Percentiles rank a stretch among this genome's conserved stretches.
Evolutionary conservation across 192 early-diverging fungal species (phyloP).

Genomic region (Rhizophlyctis rosea): DNA sequence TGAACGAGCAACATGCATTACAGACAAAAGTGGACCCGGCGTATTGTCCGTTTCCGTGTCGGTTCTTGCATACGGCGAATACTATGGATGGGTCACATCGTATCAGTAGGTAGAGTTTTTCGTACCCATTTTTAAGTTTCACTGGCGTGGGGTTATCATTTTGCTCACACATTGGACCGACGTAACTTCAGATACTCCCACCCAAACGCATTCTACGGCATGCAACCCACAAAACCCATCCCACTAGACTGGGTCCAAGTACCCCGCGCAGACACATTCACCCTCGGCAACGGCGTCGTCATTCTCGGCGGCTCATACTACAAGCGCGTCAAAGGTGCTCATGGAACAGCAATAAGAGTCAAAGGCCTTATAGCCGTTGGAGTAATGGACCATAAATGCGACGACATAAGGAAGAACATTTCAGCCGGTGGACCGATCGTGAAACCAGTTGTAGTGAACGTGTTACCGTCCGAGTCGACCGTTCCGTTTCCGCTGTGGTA

Average conservation of each 20-base stretch:
- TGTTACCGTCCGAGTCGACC: background rate
- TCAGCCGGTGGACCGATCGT: background rate
- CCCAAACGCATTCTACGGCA: conserved; percentile 15
- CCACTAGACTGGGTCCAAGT: conserved; percentile 9
- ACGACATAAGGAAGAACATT: background rate
- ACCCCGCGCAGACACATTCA: conserved; percentile 2
- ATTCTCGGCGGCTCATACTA: conserved; percentile 13
- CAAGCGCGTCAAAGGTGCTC: conserved; percentile 16
- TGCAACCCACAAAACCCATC: conserved; percentile 13
- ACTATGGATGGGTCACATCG: conserved; percentile 22
- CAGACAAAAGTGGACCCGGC: conserved; percentile 11
- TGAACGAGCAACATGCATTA: background rate
- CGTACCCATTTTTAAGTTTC: background rate
- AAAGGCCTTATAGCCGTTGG: conserved; percentile 16
- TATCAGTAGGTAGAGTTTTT: conserved; percentile 21
- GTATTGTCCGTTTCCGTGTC: conserved; percentile 21
- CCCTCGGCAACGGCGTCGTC: conserved; percentile 25
- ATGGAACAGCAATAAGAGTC: conserved; percentile 13
- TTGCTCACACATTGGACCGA: too few species aligned
- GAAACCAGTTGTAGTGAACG: conserved; percentile 9
- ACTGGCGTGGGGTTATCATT: background rate
- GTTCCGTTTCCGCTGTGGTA: conserved; percentile 6
- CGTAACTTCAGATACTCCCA: conserved; percentile 12
- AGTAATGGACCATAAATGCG: background rate
- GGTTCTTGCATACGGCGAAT: conserved; percentile 28